phyloP scores from a whole-genome alignment of 2,329 filamentous ascomycete species.

The Davidsoniella neocaledoniae region DNA sequence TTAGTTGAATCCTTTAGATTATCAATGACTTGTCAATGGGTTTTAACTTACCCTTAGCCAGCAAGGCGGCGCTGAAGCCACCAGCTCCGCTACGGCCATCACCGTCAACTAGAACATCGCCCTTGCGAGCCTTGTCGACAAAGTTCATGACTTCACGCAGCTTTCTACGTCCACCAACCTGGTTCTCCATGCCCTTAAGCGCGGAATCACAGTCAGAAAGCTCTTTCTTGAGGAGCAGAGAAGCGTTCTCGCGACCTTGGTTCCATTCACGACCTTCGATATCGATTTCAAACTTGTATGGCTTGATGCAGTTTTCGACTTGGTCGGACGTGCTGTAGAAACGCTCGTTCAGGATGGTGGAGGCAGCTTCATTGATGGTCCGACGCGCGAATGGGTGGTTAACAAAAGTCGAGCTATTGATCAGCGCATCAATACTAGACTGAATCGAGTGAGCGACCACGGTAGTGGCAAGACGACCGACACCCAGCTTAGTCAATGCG shows the following conservation, averaged over 20 bases:
- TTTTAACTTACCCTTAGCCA: conserved; percentile 53
- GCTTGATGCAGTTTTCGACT: conserved; percentile 97
- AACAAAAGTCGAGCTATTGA: conserved; percentile 68
- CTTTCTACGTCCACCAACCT: conserved; percentile 68
- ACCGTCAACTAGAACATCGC: conserved; percentile 70
- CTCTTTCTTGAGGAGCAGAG: conserved; percentile 69
- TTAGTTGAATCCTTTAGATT: conserved; percentile 15
- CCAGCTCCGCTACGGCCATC: conserved; percentile 73
- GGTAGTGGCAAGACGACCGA: conserved; percentile 80
- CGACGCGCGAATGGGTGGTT: conserved; percentile 82
- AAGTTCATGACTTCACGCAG: conserved; percentile 79
- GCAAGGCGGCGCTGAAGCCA: conserved; percentile 74
- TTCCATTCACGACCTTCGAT: conserved; percentile 82
- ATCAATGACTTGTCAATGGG: neutral
- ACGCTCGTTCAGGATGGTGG: conserved; percentile 77
- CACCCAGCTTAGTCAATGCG: conserved; percentile 80
- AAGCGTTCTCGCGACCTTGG: conserved; percentile 68
- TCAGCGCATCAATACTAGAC: conserved; percentile 61
- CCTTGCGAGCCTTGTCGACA: conserved; percentile 75
- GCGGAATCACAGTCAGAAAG: conserved; percentile 69
- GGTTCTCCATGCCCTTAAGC: conserved; percentile 55
- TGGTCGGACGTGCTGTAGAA: conserved; percentile 97
- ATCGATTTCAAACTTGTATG: conserved; percentile 96
- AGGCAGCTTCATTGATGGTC: conserved; percentile 82
- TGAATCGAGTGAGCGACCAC: conserved; percentile 83